A percentile compares a stretch with the other conserved stretches of the same genome.
Evolutionary conservation across 2,329 filamentous ascomycete species (phyloP).

Genomic region (Neopestalotiopsis rosae): DNA sequence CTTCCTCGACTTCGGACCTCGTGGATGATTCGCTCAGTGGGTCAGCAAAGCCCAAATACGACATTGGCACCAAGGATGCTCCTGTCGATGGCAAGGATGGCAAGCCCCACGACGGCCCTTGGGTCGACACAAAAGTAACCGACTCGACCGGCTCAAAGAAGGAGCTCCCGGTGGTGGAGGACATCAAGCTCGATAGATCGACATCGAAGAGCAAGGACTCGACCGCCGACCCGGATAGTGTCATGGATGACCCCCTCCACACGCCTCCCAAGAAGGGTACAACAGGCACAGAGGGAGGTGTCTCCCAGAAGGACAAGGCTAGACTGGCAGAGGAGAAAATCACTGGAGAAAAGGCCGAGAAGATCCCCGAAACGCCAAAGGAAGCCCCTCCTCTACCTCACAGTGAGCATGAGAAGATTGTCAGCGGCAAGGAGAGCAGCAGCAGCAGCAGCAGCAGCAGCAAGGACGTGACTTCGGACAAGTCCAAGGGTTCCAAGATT

Average conservation of each 20-base stretch:
- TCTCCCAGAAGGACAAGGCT: slow-evolving; percentile 84
- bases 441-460: slow-evolving; percentile 22
- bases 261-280: slow-evolving; percentile 81
- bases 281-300: slow-evolving; percentile 86
- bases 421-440: slow-evolving; percentile 42
- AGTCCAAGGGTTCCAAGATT: slow-evolving; percentile 45
- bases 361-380: slow-evolving; percentile 83
- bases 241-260: slow-evolving; percentile 90
- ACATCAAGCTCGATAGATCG: slow-evolving; percentile 56
- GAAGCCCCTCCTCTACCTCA: slow-evolving; percentile 83
- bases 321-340: slow-evolving; percentile 70
- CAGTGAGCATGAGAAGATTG: slow-evolving; percentile 76
- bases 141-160: slow-evolving; percentile 40
- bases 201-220: slow-evolving; percentile 63
- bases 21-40: slow-evolving; percentile 38
- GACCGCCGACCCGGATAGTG: slow-evolving; percentile 74
- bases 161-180: slow-evolving; percentile 51
- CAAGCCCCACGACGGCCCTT: slow-evolving; percentile 88
- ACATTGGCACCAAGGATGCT: slow-evolving; percentile 70
- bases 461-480: slow-evolving; percentile 47
- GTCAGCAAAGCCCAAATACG: slow-evolving; percentile 42
- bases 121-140: slow-evolving; percentile 59
- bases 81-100: slow-evolving; percentile 94
- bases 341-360: slow-evolving; percentile 70
- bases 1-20: slow-evolving; percentile 25